Conservation (phyloP, 2,329 filamentous ascomycete species). For the Onygena corvina region DNA sequence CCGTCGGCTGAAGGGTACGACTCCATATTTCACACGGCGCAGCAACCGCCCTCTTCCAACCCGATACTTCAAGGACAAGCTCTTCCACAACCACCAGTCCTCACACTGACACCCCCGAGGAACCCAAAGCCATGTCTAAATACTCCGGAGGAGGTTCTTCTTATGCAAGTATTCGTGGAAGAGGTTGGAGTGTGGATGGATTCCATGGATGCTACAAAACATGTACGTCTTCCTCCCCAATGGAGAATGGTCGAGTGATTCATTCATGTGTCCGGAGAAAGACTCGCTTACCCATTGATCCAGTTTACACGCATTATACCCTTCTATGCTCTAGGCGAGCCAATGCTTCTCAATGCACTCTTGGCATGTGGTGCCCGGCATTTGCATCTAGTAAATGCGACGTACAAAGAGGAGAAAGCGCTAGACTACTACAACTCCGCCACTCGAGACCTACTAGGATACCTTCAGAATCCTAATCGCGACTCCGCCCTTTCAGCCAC, state of each 20-base stretch:
- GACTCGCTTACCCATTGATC: slow-evolving; percentile 4
- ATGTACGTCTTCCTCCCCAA: slow-evolving; percentile 36
- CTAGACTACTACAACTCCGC: slow-evolving; percentile 76
- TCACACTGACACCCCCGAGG: slow-evolving; percentile 32
- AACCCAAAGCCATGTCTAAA: slow-evolving; percentile 53
- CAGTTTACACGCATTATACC: slow-evolving; percentile 73
- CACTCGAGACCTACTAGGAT: slow-evolving; percentile 62
- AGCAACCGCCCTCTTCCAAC: slow-evolving; percentile 17
- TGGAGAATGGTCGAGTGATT: background rate
- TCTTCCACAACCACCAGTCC: slow-evolving; percentile 25
- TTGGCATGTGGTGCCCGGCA: slow-evolving; percentile 80
- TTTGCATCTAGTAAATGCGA: slow-evolving; percentile 56
- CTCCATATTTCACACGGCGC: slow-evolving; percentile 21
- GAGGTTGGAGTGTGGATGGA: slow-evolving; percentile 94
- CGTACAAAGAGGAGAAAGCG: slow-evolving; percentile 64
- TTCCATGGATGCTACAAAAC: slow-evolving; percentile 69
- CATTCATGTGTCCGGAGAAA: background rate
- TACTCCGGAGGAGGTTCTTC: slow-evolving; percentile 65
- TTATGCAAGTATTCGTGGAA: slow-evolving; percentile 85
- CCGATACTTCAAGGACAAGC: slow-evolving; percentile 1
- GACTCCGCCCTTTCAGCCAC: slow-evolving; percentile 76
- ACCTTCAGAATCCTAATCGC: slow-evolving; percentile 70
- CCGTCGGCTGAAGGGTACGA: slow-evolving; percentile 26
- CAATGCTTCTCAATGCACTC: slow-evolving; percentile 80
- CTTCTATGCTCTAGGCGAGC: slow-evolving; percentile 66